Conservation (phyloP, 331 rosid species). For the Phaseolus coccineus region DNA sequence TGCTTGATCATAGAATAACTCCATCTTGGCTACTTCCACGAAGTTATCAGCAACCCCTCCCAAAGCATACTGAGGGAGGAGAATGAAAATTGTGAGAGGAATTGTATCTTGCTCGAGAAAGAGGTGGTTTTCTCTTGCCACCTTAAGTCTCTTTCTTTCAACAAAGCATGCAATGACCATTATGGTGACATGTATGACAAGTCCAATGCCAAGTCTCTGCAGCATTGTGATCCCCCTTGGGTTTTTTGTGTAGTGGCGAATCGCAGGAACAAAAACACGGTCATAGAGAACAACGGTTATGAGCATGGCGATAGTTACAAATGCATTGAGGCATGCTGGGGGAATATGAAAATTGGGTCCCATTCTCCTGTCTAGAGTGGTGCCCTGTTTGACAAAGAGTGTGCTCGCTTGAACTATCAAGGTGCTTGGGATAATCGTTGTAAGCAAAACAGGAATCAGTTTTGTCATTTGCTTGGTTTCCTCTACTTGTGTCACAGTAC, state of each 20-base stretch:
- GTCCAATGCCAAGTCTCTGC: slow-evolving; percentile 79
- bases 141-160: slow-evolving; percentile 66
- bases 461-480: slow-evolving; percentile 89
- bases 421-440: slow-evolving; percentile 69
- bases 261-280: slow-evolving; percentile 58
- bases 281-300: slow-evolving; percentile 69
- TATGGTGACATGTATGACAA: slow-evolving; percentile 58
- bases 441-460: slow-evolving; percentile 71
- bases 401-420: slow-evolving; percentile 55
- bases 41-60: slow-evolving; percentile 74
- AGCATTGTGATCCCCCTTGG: slow-evolving; percentile 87
- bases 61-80: slow-evolving; percentile 78
- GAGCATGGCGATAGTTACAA: slow-evolving; percentile 75
- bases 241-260: slow-evolving; percentile 64
- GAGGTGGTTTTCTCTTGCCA: slow-evolving; percentile 51
- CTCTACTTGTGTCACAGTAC: slow-evolving; percentile 84
- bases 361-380: slow-evolving; percentile 64
- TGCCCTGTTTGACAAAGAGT: slow-evolving; percentile 72
- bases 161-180: slow-evolving; percentile 61
- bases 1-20: slow-evolving; percentile 89
- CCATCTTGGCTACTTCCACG: slow-evolving; percentile 77
- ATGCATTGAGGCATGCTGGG: slow-evolving; percentile 66
- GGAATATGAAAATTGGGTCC: slow-evolving; percentile 81
- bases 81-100: slow-evolving; percentile 78
- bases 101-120: slow-evolving; percentile 45